A percentile compares a stretch with the other conserved stretches of the same genome.
Conservation (phyloP, 1,139 yeast species). For the Petasospora fabianii region DNA sequence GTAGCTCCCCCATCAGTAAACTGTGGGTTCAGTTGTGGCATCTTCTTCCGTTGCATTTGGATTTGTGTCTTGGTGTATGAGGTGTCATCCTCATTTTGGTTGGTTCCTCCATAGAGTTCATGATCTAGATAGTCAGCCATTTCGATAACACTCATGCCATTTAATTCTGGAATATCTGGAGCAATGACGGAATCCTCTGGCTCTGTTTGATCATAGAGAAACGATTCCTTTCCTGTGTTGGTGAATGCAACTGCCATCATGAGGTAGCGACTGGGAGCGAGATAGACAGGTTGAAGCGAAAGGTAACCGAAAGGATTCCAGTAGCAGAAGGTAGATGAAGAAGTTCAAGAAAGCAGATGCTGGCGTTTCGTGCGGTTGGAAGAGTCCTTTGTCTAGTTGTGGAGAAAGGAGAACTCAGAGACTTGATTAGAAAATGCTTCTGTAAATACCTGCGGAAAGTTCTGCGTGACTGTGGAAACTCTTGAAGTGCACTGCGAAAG, state of each 20-base stretch:
- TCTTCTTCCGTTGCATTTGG: constrained; percentile 1
- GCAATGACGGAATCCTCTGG: constrained; percentile 4
- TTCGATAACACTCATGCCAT: constrained; percentile 10
- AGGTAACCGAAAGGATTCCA: too few species aligned
- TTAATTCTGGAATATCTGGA: constrained; percentile 11
- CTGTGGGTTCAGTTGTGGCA: constrained; percentile 1
- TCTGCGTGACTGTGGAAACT: too few species aligned
- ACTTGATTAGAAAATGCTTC: too few species aligned
- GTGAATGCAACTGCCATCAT: constrained; percentile 3
- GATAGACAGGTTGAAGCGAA: too few species aligned
- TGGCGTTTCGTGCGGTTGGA: too few species aligned
- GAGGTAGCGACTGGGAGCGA: constrained; percentile 1
- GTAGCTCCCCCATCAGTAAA: neutral
- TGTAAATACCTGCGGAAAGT: too few species aligned
- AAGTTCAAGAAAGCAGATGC: too few species aligned
- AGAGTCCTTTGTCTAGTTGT: too few species aligned
- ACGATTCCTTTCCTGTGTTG: constrained; percentile 9
- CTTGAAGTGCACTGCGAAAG: too few species aligned
- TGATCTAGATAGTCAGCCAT: constrained; percentile 15
- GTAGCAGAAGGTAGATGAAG: too few species aligned
- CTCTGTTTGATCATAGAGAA: constrained; percentile 9
- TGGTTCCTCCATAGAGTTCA: neutral
- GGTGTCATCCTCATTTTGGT: neutral
- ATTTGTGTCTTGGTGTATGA: neutral
- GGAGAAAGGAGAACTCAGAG: too few species aligned